Conservation (phyloP, 495 filamentous ascomycete species). For the Aspergillus hancockii region DNA sequence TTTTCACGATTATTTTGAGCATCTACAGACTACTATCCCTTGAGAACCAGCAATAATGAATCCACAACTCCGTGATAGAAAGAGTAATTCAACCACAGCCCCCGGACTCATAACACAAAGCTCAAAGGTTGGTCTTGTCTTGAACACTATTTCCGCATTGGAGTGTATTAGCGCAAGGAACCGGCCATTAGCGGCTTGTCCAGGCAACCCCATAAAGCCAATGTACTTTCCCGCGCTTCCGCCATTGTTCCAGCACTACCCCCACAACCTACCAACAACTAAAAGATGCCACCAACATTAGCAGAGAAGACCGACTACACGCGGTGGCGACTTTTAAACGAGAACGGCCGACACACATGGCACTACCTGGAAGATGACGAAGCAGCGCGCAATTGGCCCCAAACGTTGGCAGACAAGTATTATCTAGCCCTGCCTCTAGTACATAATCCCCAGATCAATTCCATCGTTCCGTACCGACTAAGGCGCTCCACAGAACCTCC, state of each 20-base stretch:
- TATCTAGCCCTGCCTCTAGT: not conserved
- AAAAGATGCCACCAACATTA: not conserved
- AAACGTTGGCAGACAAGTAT: not conserved
- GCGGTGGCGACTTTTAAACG: conserved; percentile 11
- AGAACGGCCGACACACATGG: conserved; percentile 15
- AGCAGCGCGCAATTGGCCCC: not conserved
- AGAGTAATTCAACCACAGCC: no score
- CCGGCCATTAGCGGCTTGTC: not conserved
- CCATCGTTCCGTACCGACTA: not conserved
- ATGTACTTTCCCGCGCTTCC: not conserved
- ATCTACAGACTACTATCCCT: no score
- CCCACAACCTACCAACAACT: not conserved
- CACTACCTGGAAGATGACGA: conserved; percentile 15
- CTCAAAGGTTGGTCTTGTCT: no score
- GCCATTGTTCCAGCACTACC: not conserved
- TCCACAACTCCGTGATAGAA: no score
- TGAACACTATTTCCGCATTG: no score
- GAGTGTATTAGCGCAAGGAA: not conserved
- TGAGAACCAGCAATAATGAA: no score
- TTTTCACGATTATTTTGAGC: no score
- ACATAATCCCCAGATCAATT: not conserved
- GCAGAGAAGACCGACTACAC: not conserved
- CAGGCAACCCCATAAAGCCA: not conserved
- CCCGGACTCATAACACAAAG: no score
- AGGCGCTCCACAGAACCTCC: conserved; percentile 3